Base-by-base conservation (phyloP, 2,329 filamentous ascomycete genomes). In the Calonectria henricotiae region DNA sequence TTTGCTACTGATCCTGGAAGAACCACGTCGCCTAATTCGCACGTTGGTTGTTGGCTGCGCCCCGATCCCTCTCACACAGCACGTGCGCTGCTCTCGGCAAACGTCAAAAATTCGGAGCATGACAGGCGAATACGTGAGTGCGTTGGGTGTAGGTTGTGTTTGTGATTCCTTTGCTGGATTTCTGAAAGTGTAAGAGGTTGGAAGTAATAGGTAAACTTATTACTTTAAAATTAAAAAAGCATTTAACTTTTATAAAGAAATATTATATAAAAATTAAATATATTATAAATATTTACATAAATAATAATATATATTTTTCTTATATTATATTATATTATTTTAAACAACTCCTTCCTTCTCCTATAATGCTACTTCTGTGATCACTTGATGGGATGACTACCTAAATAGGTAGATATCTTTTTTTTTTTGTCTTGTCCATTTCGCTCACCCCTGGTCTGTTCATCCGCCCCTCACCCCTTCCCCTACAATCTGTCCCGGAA, bases 1-100 rank as follows among this genome's bases (percentile, higher is more conserved):
- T 54, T 65, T 65, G 37, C 25, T 23, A 17, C 30, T 41, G 37
- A 55, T 47, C 20, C 54, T 44, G 39, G 44, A 23, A 61, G 44
- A 67, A 49, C 55, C 43, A 58, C 64, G 54, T 66, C 44, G 41
- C 37, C 35, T 39, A 39, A 12, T 37, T 32, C 20, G 35, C 20
- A 37, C n/a, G 65, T 67, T 67, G 65, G 47, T 63, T 41, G 58
- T 35, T 39, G 46, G 13, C 66, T 62, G 35, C 43, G 41, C 67
- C 61, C 25, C 39, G 20, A 51, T 51, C n/a, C 27, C 15, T 17
- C 49, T 43, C 37, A 23, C n/a, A 13, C 30, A 37, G 61, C 61
- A 63, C 62, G 23, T 32, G 51, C 51, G 13, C 46, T 41, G 17
- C 63, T 41, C 51, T n/a, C 23, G 51, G 12, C 1, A 58, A 39